A percentile compares a stretch with the other conserved stretches of the same genome.
Conservation (phyloP, 768 basidiomycete species). For the Amanita thiersii region DNA sequence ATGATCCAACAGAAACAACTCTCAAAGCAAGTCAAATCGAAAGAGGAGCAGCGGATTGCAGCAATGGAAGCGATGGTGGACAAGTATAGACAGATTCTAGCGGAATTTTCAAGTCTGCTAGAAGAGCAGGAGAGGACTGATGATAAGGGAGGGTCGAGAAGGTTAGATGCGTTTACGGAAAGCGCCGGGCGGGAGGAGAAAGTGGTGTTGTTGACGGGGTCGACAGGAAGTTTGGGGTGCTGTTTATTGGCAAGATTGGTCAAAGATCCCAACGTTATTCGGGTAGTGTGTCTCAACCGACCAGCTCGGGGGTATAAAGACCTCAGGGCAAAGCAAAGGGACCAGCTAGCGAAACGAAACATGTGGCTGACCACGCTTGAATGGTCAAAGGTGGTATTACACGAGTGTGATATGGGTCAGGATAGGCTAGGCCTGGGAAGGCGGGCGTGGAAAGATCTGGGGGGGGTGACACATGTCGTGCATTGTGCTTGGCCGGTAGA, state of each 20-base stretch:
- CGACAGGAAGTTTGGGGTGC: slow-evolving; percentile 29
- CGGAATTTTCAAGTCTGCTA: background rate
- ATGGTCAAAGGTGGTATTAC: slow-evolving; percentile 23
- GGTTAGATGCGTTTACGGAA: too few relatives aligned
- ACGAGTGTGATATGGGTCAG: slow-evolving; percentile 19
- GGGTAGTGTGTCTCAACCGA: slow-evolving; percentile 24
- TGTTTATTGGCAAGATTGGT: slow-evolving; percentile 22
- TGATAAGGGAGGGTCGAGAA: too few relatives aligned
- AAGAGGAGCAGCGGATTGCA: slow-evolving; percentile 13
- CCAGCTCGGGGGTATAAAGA: slow-evolving; percentile 11
- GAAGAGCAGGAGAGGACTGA: too few relatives aligned
- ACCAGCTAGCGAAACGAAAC: slow-evolving; percentile 23
- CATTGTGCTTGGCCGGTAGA: slow-evolving; percentile 37
- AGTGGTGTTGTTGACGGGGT: slow-evolving; percentile 27
- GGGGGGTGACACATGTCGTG: slow-evolving; percentile 21
- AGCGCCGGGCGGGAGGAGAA: background rate
- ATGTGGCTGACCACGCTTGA: slow-evolving; percentile 14
- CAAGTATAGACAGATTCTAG: slow-evolving; percentile 14
- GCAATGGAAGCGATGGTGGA: slow-evolving; percentile 22
- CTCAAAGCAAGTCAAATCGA: too few relatives aligned
- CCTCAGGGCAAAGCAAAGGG: slow-evolving; percentile 18
- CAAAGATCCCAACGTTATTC: slow-evolving; percentile 16
- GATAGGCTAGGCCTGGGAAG: slow-evolving; percentile 17
- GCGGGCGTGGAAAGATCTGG: slow-evolving; percentile 21
- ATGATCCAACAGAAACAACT: background rate